Conservation (phyloP, 2,329 filamentous ascomycete genomes). For the Arthrocladium fulminans region DNA sequence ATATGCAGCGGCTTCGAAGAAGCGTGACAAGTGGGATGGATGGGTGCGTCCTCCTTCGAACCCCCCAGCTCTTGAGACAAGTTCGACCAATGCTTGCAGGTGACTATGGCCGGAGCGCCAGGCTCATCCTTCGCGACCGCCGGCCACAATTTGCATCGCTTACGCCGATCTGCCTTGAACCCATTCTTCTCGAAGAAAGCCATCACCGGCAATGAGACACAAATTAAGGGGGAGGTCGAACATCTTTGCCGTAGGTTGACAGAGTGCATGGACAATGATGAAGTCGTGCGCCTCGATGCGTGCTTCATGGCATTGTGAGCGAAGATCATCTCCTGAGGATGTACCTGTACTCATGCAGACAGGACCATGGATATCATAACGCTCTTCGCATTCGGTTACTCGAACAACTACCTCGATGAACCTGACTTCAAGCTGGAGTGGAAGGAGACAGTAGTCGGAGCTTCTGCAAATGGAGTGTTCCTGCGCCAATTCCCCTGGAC, state of each 20-base stretch:
- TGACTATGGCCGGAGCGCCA: not conserved
- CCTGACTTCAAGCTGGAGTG: conserved; percentile 2
- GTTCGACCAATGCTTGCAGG: conserved; percentile 6
- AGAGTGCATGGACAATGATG: not conserved
- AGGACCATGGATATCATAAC: conserved; percentile 6
- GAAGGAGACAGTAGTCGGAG: conserved; percentile 12
- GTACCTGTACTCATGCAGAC: not conserved
- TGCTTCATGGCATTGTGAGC: conserved; percentile 6
- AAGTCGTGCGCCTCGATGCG: conserved; percentile 1
- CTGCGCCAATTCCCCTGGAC: conserved; percentile 6
- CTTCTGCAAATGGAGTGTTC: conserved; percentile 14
- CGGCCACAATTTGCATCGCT: conserved; percentile 34
- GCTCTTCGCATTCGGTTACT: not conserved
- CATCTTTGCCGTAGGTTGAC: conserved; percentile 2
- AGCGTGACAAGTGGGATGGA: conserved; percentile 12
- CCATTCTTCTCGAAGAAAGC: conserved; percentile 37
- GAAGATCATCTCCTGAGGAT: not conserved
- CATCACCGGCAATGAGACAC: conserved; percentile 19
- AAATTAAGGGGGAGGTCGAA: conserved; percentile 6
- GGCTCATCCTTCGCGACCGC: conserved; percentile 26
- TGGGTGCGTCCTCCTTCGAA: conserved; percentile 2
- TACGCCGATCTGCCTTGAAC: conserved; percentile 34
- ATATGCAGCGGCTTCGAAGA: conserved; percentile 13
- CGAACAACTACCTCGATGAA: conserved; percentile 1
- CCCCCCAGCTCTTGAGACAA: not conserved